Evolutionary conservation across 2,329 filamentous ascomycete species (phyloP).

Genomic region (Fusarium denticulatum): DNA sequence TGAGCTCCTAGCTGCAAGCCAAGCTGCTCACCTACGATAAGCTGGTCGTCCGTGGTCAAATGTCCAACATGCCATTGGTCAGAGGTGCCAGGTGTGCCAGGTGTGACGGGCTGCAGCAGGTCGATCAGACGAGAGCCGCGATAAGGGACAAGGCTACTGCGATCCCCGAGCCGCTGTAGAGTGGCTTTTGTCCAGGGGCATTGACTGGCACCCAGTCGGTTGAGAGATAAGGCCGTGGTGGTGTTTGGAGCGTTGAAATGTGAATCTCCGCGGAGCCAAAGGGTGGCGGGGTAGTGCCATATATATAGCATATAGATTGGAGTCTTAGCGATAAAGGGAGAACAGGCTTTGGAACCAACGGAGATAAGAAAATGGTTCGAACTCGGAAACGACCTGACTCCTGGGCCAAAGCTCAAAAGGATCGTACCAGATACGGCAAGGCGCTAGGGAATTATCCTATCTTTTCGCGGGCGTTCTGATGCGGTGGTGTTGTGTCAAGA

Average conservation of each 20-base stretch:
- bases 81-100: not conserved
- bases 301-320: constrained; percentile 33
- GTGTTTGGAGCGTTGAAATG: constrained; percentile 27
- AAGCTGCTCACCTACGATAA: constrained; percentile 39
- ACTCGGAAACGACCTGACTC: not conserved
- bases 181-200: constrained; percentile 17
- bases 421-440: constrained; percentile 8
- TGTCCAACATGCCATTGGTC: constrained; percentile 34
- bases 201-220: constrained; percentile 22
- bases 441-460: constrained; percentile 20
- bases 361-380: constrained; percentile 27
- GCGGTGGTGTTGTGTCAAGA: constrained; percentile 17
- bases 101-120: constrained; percentile 23
- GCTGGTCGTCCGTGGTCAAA: constrained; percentile 31
- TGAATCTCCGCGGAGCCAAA: constrained; percentile 43
- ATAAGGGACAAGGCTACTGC: constrained; percentile 30
- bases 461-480: constrained; percentile 18
- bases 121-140: constrained; percentile 28
- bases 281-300: constrained; percentile 25
- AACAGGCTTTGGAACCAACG: constrained; percentile 4
- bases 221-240: constrained; percentile 39
- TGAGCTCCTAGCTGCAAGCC: constrained; percentile 39
- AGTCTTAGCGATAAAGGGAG: constrained; percentile 17
- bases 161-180: constrained; percentile 13
- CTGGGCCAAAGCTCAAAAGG: not conserved